Evolutionary conservation across 2,329 filamentous ascomycete species (phyloP), one percentile per base, ranked within the genome.

Genomic region (Sporothrix curviconia): DNA sequence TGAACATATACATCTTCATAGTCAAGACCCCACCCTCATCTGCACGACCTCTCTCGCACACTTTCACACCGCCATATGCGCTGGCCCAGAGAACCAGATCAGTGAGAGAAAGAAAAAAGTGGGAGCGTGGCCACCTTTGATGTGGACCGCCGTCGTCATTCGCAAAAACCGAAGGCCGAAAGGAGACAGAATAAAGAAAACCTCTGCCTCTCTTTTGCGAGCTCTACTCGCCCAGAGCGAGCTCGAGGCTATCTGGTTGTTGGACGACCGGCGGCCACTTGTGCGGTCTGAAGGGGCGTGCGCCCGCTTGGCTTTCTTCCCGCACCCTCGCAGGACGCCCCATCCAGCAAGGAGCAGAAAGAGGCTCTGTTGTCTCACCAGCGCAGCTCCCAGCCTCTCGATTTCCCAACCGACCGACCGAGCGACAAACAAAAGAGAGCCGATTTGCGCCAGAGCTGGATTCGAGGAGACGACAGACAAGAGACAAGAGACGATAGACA

Each of bases 361-460:
- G 50, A 37, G 32, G 37, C 50, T 25, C 25, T n/a, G 14, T 42
- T 59, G 57, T 59, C 57, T 52, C 47, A 59, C 57, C 46, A 44
- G 28, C 53, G 24, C 34, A 17, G 25, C 37, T 58, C 67, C 69
- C 69, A 71, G 64, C 69, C 69, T 70, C 69, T 71, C 65, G 61
- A 67, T 67, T 71, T 69, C 63, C 43, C 59, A 51, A 59, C 24
- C 37, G n/a, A n/a, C 19, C 28, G 25, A 55, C 8, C 9, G 28
- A n/a, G n/a, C 53, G 42, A 47, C 25, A 46, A 47, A 56, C 34
- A 56, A 56, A 49, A 49, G n/a, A n/a, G n/a, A n/a, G n/a, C 24
- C 30, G 9, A 5, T 19, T 39, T 51, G 49, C 49, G 49, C 49
- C 47, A 25, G 32, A 37, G 8, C 19, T 24, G 12, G 37, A 51